A percentile compares a stretch with the other conserved stretches of the same genome.
phyloP scores from a whole-genome alignment of 108 stramenopile genomes.

The Pseudonitzschia pungens region DNA sequence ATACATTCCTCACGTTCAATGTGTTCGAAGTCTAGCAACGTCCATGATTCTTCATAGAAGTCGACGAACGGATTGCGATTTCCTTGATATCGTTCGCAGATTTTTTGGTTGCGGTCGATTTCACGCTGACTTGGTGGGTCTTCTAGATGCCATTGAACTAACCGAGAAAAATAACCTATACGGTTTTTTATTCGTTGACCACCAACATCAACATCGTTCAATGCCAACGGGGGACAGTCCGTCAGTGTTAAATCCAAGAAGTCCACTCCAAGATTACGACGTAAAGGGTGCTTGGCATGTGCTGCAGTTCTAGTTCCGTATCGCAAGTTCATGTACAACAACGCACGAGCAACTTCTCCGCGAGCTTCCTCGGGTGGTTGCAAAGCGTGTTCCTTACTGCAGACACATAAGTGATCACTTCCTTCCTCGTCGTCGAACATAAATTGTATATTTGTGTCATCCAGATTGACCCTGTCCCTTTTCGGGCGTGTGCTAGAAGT shows the following conservation, averaged over 20 bases:
- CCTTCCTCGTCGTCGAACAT: background rate
- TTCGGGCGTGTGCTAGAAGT: background rate
- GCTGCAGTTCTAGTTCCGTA: slow-evolving; percentile 40
- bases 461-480: background rate
- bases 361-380: slow-evolving; percentile 44
- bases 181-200: slow-evolving; percentile 5
- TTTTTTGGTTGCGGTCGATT: slow-evolving; percentile 51
- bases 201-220: background rate
- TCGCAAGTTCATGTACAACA: slow-evolving; percentile 80
- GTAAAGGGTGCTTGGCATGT: no score
- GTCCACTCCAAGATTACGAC: slow-evolving; percentile 2
- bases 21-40: slow-evolving; percentile 23
- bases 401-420: slow-evolving; percentile 4
- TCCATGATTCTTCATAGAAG: slow-evolving; percentile 54
- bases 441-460: background rate
- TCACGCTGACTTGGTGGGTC: slow-evolving; percentile 76
- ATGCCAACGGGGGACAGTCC: slow-evolving; percentile 37
- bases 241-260: slow-evolving; percentile 39
- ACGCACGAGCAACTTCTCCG: slow-evolving; percentile 83
- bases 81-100: slow-evolving; percentile 74
- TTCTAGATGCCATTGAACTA: slow-evolving; percentile 73
- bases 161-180: slow-evolving; percentile 62
- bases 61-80: slow-evolving; percentile 91
- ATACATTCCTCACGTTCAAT: slow-evolving; percentile 8
- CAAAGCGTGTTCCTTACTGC: slow-evolving; percentile 14